These are phyloP conservation scores for Pseudocercospora pini-densiflorae DNA, from an alignment of 2,329 filamentous ascomycete genomes.

Conservation along the genomic window DNA sequence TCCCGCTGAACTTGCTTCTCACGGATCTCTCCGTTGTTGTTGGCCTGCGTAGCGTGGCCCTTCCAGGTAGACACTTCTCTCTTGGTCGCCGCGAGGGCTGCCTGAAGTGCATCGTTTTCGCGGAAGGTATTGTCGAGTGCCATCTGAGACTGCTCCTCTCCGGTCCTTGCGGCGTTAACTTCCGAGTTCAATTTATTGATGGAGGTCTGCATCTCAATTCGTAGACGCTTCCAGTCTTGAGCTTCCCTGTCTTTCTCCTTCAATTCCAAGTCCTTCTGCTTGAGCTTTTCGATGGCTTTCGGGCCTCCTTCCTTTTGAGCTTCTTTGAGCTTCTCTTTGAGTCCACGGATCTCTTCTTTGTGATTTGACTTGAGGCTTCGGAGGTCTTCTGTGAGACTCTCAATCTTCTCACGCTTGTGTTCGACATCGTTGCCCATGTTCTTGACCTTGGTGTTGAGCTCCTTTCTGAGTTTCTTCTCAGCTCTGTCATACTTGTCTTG, in stretches of 20 bases:
- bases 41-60: not conserved
- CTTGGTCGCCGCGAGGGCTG: not conserved
- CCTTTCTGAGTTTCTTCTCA: constrained; percentile 14
- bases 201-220: not conserved
- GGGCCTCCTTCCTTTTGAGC: constrained; percentile 15
- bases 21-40: not conserved
- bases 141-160: not conserved
- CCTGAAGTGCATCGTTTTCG: not conserved
- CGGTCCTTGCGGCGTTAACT: not conserved
- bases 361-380: constrained; percentile 11
- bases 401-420: constrained; percentile 13
- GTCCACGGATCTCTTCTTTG: constrained; percentile 17
- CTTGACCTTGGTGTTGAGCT: constrained; percentile 13
- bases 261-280: constrained; percentile 15
- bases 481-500: not conserved
- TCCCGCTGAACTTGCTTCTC: too few species aligned
- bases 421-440: constrained; percentile 11
- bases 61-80: not conserved
- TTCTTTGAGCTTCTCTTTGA: constrained; percentile 19
- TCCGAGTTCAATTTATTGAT: not conserved
- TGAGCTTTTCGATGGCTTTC: constrained; percentile 14
- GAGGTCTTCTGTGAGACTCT: not conserved
- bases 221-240: not conserved
- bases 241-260: constrained; percentile 20
- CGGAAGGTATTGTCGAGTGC: not conserved